These are phyloP conservation scores for Yamadazyma atlantica DNA, from an alignment of 1,139 yeast species.

Conservation along the genomic window DNA sequence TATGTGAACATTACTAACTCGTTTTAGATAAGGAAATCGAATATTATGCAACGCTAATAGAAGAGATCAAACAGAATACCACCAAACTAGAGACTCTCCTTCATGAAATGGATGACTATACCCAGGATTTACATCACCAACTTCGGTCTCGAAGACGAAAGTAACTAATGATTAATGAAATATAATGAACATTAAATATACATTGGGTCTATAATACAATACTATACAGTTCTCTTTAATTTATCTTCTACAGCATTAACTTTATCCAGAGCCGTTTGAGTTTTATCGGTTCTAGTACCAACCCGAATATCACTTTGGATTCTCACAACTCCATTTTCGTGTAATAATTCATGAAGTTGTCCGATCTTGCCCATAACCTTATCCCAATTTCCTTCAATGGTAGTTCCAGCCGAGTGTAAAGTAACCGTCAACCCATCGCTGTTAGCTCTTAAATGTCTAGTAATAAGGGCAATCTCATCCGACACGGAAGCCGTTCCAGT, in stretches of 20 bases:
- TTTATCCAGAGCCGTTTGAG: constrained; percentile 66
- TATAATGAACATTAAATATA: no score
- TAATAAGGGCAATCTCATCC: constrained; percentile 71
- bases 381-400: constrained; percentile 91
- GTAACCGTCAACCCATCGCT: constrained; percentile 55
- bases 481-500: constrained; percentile 77
- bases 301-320: constrained; percentile 84
- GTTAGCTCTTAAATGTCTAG: constrained; percentile 58
- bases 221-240: constrained; percentile 25
- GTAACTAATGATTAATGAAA: no score
- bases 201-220: constrained; percentile 11
- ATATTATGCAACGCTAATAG: constrained; percentile 28
- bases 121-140: background rate
- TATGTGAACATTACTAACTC: constrained; percentile 11
- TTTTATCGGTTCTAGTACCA: constrained; percentile 75
- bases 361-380: constrained; percentile 81
- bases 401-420: constrained; percentile 87
- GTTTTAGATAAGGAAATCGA: constrained; percentile 31
- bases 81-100: constrained; percentile 45
- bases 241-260: constrained; percentile 59
- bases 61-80: constrained; percentile 46
- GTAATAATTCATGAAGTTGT: constrained; percentile 71
- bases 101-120: constrained; percentile 59
- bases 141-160: background rate
- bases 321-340: constrained; percentile 65